Base-by-base conservation (phyloP, 495 filamentous ascomycete species). In the Alectoria sarmentosa region DNA sequence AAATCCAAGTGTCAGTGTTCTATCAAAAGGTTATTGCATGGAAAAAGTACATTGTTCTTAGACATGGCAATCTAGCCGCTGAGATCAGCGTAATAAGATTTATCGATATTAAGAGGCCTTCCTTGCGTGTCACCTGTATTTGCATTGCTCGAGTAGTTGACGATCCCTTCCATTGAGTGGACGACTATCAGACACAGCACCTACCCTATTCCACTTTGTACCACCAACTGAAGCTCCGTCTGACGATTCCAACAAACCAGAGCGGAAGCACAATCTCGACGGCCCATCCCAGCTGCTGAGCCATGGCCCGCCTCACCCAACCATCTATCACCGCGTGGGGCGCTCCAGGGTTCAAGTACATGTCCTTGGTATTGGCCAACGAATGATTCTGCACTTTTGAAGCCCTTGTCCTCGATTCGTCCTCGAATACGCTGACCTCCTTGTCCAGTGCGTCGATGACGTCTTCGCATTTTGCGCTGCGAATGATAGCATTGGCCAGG, bases 401-500 rank as follows among this genome's bases (percentile, higher is more conserved):
- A 23, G 67, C 64, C 21, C 67, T 59, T 14, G 26, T 58, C 36
- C 67, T 67, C 67, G 67, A 65, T 21, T 61, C 65, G 23, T 60
- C 26, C 52, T 66, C 67, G 52, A 69, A 64, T 3, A 15, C 23
- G 30, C 56, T 56, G 10, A 66, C 54, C 41, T 58, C 48, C 17
- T 42, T 63, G n/a, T 64, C 61, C 34, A 68, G 38, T 19, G 19
- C 37, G 1, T 39, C 9, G 13, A 49, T 3, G 32, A 21, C 17
- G 15, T 65, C 34, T 17, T 49, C 60, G 6, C 10, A 23, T 3
- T 63, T 26, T 4, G 38, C 19, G 38, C 65, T 66, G 3, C 65
- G 61, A 49, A 79, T 48, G 74, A 79, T 74, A 62, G 75, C 66
- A 67, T 81, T 56, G 72, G 83, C 73, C 68, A 88, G 75, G 57